Evolutionary conservation across 306 rosid species (phyloP).

Genomic region (Malus sylvestris): DNA sequence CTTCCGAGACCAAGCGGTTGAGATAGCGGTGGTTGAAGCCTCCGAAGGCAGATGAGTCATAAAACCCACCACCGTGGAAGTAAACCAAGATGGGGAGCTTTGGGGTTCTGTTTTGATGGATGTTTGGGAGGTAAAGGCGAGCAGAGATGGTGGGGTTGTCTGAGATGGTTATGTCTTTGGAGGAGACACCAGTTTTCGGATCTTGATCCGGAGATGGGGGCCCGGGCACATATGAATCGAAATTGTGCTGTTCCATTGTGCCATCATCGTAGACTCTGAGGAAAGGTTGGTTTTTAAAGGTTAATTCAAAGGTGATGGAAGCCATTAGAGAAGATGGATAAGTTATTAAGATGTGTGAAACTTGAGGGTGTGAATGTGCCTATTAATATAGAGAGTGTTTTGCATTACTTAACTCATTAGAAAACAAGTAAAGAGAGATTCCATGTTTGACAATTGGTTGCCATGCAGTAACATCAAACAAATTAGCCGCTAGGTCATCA

Average conservation of each 20-base stretch:
- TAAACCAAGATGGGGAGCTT: conserved; percentile 42
- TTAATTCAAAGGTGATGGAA: conserved; percentile 24
- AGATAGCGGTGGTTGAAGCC: conserved; percentile 32
- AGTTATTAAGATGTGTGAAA: not conserved
- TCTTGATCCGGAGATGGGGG: conserved; percentile 22
- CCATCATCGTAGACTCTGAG: conserved; percentile 43
- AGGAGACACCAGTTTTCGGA: conserved; percentile 35
- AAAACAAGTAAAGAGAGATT: not conserved
- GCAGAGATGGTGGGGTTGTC: conserved; percentile 33
- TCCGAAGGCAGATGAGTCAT: conserved; percentile 37
- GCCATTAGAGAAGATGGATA: not conserved
- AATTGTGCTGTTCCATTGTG: conserved; percentile 12
- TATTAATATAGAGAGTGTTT: not conserved
- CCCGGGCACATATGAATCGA: conserved; percentile 17
- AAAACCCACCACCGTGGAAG: conserved; percentile 45
- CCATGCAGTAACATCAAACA: not conserved
- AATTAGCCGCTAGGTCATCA: not conserved
- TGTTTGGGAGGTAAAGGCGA: conserved; percentile 37
- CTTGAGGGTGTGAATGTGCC: not conserved
- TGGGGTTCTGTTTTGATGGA: not conserved
- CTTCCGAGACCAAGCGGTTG: conserved; percentile 31
- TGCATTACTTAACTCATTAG: not conserved
- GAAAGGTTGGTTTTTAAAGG: conserved; percentile 27
- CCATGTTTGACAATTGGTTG: not conserved
- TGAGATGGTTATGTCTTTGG: conserved; percentile 40